Evolutionary conservation across 2,329 filamentous ascomycete genomes (phyloP).

Genomic region (Zopfia rhizophila): DNA sequence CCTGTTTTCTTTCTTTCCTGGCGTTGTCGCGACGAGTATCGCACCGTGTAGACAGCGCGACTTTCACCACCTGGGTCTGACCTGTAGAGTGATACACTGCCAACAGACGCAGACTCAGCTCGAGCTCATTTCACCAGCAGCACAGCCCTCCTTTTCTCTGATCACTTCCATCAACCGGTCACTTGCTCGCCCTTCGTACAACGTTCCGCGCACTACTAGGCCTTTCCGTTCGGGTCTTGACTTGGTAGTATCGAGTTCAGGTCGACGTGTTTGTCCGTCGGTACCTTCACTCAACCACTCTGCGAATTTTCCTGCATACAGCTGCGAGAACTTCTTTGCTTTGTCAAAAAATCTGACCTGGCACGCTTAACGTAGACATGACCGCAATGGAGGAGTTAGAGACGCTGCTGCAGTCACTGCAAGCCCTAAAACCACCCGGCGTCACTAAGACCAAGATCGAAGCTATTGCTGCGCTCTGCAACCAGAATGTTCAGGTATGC

Average conservation of each 20-base stretch:
- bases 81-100: conserved; percentile 35
- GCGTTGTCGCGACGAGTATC: conserved; percentile 24
- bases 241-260: conserved; percentile 38
- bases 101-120: conserved; percentile 30
- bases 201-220: conserved; percentile 40
- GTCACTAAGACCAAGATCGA: conserved; percentile 93
- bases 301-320: conserved; percentile 5
- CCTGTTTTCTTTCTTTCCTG: conserved; percentile 32
- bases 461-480: conserved; percentile 86
- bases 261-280: conserved; percentile 36
- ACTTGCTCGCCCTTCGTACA: conserved; percentile 33
- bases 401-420: conserved; percentile 89
- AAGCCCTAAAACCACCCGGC: conserved; percentile 89
- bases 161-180: conserved; percentile 29
- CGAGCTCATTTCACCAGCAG: conserved; percentile 24
- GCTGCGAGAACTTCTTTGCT: conserved; percentile 27
- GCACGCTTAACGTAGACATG: conserved; percentile 49
- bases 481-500: conserved; percentile 61
- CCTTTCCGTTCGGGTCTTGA: conserved; percentile 30
- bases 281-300: conserved; percentile 23
- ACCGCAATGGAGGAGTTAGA: conserved; percentile 92
- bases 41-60: conserved; percentile 2
- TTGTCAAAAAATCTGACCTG: conserved; percentile 32
- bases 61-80: conserved; percentile 28
- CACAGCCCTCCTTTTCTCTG: conserved; percentile 28